These are phyloP conservation scores for Gnomoniopsis smithogilvyi DNA, from an alignment of 2,329 filamentous ascomycete species.

Conservation along the genomic window DNA sequence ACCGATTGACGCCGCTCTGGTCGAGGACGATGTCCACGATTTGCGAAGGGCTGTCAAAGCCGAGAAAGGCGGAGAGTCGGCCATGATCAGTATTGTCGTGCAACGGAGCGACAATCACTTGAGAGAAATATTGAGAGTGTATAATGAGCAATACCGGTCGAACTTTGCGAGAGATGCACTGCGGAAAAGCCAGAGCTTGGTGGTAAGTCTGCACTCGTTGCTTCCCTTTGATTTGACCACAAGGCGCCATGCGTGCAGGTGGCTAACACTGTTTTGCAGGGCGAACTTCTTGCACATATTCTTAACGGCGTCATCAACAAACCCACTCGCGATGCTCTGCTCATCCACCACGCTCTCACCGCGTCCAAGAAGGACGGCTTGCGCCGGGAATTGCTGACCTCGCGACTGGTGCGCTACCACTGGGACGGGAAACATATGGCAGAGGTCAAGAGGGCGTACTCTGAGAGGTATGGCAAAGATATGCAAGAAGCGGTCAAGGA, in stretches of 20 bases:
- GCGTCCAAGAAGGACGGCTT: constrained; percentile 67
- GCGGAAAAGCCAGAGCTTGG: constrained; percentile 84
- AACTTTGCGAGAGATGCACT: constrained; percentile 90
- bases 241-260: too few relatives aligned
- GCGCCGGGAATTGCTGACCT: constrained; percentile 83
- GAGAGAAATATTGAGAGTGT: constrained; percentile 72
- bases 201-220: constrained; percentile 57
- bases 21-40: constrained; percentile 69
- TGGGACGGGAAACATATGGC: constrained; percentile 86
- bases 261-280: constrained; percentile 51
- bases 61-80: constrained; percentile 79
- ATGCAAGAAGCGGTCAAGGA: constrained; percentile 77
- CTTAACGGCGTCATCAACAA: constrained; percentile 96
- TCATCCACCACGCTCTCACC: constrained; percentile 85
- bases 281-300: constrained; percentile 90
- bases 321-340: constrained; percentile 85
- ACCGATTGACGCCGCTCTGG: constrained; percentile 54
- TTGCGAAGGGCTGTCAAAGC: constrained; percentile 66
- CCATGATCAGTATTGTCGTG: constrained; percentile 84
- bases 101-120: constrained; percentile 78
- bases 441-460: constrained; percentile 75
- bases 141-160: constrained; percentile 67
- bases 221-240: too few relatives aligned
- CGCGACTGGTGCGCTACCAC: constrained; percentile 81
- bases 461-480: constrained; percentile 69